phyloP scores from a whole-genome alignment of 305 asterid genomes.

The Striga hermonthica region DNA sequence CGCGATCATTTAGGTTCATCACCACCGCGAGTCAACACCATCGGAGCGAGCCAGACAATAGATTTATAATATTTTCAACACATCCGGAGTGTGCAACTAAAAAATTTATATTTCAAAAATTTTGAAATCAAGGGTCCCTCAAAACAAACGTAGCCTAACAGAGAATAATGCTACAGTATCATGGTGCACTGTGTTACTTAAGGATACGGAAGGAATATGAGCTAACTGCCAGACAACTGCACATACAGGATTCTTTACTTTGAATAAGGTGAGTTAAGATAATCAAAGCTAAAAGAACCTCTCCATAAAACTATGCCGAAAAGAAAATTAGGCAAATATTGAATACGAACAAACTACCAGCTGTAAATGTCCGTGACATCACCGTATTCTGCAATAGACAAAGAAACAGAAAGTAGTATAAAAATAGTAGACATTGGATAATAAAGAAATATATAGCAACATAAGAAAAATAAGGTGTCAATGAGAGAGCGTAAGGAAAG shows the following conservation, averaged over 20 bases:
- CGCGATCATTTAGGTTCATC: too few species aligned
- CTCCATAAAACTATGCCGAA: constrained; percentile 3
- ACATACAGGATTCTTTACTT: background rate
- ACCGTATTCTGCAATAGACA: constrained; percentile 76
- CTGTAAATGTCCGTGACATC: constrained; percentile 85
- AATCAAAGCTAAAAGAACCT: constrained; percentile 20
- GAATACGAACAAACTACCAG: constrained; percentile 57
- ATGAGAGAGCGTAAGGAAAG: background rate
- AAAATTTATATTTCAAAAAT: too few species aligned
- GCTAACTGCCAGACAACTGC: background rate
- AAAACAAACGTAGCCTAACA: too few species aligned
- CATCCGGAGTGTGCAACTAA: too few species aligned
- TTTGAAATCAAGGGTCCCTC: too few species aligned
- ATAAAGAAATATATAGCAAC: constrained; percentile 10
- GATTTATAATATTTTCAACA: too few species aligned
- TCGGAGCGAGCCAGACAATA: too few species aligned
- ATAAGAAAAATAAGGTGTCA: background rate
- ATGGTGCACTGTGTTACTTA: background rate
- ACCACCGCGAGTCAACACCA: too few species aligned
- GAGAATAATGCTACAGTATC: background rate
- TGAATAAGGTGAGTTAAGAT: background rate
- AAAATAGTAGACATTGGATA: background rate
- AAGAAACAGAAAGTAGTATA: constrained; percentile 25
- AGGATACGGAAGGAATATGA: background rate
- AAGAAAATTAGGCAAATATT: constrained; percentile 15